phyloP scores from a whole-genome alignment of 352 stramenopile species.

The Phytophthora constricta region DNA sequence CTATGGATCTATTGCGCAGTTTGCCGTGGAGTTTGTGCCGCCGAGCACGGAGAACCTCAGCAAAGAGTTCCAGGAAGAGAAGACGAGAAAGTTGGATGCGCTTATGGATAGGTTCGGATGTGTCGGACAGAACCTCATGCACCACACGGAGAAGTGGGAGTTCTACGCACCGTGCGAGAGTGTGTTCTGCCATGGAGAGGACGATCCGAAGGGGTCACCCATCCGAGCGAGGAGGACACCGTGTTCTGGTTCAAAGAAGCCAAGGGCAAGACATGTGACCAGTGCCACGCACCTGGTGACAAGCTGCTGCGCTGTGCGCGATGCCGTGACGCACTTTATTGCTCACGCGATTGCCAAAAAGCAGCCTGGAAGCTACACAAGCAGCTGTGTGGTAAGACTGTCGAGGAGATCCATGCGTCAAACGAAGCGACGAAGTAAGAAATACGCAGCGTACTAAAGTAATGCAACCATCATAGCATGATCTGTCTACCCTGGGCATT shows the following conservation, averaged over 20 bases:
- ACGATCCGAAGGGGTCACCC: constrained; percentile 49
- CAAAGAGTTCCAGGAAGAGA: constrained; percentile 38
- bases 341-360: constrained; percentile 85
- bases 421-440: constrained; percentile 24
- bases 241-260: constrained; percentile 70
- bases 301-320: constrained; percentile 73
- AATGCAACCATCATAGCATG: too few relatives aligned
- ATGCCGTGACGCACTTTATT: constrained; percentile 77
- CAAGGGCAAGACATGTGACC: constrained; percentile 70
- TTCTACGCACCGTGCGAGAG: constrained; percentile 60
- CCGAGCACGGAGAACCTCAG: constrained; percentile 30
- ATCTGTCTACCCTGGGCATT: too few relatives aligned
- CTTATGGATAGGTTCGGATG: constrained; percentile 81
- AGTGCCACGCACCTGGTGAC: constrained; percentile 55
- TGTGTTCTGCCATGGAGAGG: constrained; percentile 45
- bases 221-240: constrained; percentile 62
- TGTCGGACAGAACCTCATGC: constrained; percentile 81
- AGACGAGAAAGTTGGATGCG: constrained; percentile 44
- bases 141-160: constrained; percentile 86
- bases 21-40: constrained; percentile 77
- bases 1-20: constrained; percentile 68
- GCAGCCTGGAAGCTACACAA: constrained; percentile 83
- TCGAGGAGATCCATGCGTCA: constrained; percentile 50
- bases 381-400: constrained; percentile 64
- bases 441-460: constrained; percentile 11